phyloP scores from a whole-genome alignment of 345 rosid genomes.

The Trapa incisa region DNA sequence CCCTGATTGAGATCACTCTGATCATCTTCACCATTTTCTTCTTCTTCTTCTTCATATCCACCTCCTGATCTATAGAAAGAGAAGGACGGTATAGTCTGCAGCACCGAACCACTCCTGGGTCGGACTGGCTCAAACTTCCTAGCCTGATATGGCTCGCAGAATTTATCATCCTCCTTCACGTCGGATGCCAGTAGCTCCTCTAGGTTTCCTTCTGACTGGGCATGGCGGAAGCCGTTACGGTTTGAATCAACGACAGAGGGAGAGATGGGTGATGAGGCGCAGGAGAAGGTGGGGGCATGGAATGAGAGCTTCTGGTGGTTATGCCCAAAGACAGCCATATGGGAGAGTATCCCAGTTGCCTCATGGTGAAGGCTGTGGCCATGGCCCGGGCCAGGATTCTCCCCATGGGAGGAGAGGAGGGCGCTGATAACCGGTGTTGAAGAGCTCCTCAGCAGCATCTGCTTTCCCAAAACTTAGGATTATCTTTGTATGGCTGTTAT shows the following conservation, averaged over 20 bases:
- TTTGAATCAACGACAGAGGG: constrained; percentile 16
- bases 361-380: constrained; percentile 19
- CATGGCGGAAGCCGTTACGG: constrained; percentile 27
- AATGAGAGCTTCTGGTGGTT: constrained; percentile 16
- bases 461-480: background rate
- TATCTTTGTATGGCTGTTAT: background rate
- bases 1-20: constrained; percentile 4
- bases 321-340: background rate
- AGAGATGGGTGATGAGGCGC: constrained; percentile 20
- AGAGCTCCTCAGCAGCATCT: constrained; percentile 50
- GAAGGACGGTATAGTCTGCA: constrained; percentile 44
- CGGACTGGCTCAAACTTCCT: constrained; percentile 2
- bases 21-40: background rate
- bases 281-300: constrained; percentile 4
- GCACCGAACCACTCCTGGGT: constrained; percentile 9
- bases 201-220: constrained; percentile 47
- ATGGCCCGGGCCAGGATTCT: constrained; percentile 19
- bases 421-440: constrained; percentile 62
- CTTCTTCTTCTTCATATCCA: constrained; percentile 18
- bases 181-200: constrained; percentile 18
- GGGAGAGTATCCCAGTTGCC: background rate
- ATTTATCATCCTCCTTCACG: background rate
- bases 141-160: background rate
- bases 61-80: constrained; percentile 12
- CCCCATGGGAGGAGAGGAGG: constrained; percentile 30